Percentiles rank a stretch among this genome's conserved stretches.
Evolutionary conservation across 345 rosid genomes (phyloP).

Genomic region (Populus tremula): DNA sequence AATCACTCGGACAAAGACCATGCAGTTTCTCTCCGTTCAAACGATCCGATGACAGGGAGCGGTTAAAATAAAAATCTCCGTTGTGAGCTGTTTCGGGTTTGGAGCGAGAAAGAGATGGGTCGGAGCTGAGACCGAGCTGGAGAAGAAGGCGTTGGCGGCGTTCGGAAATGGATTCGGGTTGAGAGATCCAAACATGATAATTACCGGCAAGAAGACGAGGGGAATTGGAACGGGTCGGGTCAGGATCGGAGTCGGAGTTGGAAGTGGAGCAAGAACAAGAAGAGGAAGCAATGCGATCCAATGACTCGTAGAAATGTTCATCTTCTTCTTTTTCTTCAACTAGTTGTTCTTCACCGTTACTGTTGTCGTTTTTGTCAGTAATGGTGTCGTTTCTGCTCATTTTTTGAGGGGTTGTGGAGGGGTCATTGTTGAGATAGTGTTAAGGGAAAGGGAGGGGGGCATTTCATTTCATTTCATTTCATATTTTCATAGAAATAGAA

Average conservation of each 20-base stretch:
- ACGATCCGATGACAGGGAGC: slow-evolving; percentile 45
- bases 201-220: slow-evolving; percentile 25
- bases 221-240: slow-evolving; percentile 37
- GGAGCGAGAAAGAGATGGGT: slow-evolving; percentile 46
- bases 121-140: slow-evolving; percentile 61
- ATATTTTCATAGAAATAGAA: background rate
- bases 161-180: slow-evolving; percentile 73
- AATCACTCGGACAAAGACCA: slow-evolving; percentile 6
- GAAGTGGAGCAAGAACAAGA: slow-evolving; percentile 69
- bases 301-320: slow-evolving; percentile 74
- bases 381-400: slow-evolving; percentile 8
- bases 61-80: slow-evolving; percentile 30
- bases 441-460: background rate
- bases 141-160: slow-evolving; percentile 54
- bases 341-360: slow-evolving; percentile 28
- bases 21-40: slow-evolving; percentile 15
- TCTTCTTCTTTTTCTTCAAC: slow-evolving; percentile 38
- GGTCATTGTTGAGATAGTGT: slow-evolving; percentile 3
- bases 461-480: slow-evolving; percentile 8
- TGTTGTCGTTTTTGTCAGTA: slow-evolving; percentile 12
- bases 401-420: background rate
- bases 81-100: slow-evolving; percentile 26
- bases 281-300: slow-evolving; percentile 68
- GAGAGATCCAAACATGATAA: slow-evolving; percentile 80
- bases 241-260: slow-evolving; percentile 62